These are phyloP conservation scores for Themeda triandra DNA, from an alignment of 176 grass and related monocot genomes.

Conservation along the genomic window DNA sequence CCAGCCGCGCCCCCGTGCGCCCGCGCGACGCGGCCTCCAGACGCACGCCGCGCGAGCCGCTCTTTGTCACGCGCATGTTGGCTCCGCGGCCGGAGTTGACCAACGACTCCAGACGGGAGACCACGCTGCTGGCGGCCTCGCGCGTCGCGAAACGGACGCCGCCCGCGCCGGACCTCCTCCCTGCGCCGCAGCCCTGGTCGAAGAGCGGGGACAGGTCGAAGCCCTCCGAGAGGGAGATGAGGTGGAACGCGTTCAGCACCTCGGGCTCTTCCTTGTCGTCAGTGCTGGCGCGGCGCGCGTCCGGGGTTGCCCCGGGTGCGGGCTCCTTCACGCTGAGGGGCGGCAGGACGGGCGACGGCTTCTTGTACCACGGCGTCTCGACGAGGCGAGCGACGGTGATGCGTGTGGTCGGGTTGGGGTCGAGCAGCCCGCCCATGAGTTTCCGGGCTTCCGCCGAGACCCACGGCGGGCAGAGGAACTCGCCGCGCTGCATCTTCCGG, in stretches of 20 bases:
- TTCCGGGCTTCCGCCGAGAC: neutral
- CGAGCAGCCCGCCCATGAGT: neutral
- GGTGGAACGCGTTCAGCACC: neutral
- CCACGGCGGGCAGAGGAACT: neutral
- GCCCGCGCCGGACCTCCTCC: neutral
- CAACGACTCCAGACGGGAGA: conserved; percentile 41
- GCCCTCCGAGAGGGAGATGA: neutral
- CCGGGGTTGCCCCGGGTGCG: neutral
- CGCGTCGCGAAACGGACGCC: neutral
- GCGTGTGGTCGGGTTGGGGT: neutral
- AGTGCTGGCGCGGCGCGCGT: neutral
- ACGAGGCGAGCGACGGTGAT: neutral
- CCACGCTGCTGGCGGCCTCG: conserved; percentile 18
- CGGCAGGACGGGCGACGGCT: neutral
- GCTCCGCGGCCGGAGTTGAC: conserved; percentile 22
- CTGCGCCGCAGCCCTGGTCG: neutral
- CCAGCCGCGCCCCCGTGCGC: neutral
- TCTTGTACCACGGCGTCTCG: neutral
- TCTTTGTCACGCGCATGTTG: conserved; percentile 40
- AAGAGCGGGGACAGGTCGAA: neutral
- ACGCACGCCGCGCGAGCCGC: conserved; percentile 26
- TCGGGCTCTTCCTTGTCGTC: neutral
- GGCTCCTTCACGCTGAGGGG: neutral
- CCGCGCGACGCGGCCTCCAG: conserved; percentile 33
- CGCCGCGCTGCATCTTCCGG: neutral